Evolutionary conservation across 2,329 filamentous ascomycete genomes (phyloP), one percentile per base, ranked within the genome.

Genomic region (Aspergillaceae sp.): DNA sequence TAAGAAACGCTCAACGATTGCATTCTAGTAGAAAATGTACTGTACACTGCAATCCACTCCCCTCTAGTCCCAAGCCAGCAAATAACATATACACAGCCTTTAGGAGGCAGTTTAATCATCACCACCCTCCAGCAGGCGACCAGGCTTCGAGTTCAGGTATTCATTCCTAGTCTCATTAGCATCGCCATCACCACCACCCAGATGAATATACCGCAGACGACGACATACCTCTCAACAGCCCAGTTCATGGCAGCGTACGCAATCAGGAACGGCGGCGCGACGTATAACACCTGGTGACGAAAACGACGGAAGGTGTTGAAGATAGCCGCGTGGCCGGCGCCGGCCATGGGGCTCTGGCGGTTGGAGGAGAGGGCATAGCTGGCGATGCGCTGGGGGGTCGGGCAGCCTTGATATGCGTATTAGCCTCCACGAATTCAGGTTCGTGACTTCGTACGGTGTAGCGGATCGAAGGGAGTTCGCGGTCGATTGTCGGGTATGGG

Each of bases 241-340:
- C 92, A 98, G 66, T 86, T 73, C 84, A 97, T 86, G 56, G 81
- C 66, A 65, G 83, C 81, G 75, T 97, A 98, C 56, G 79, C 89
- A 57, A 77, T 69, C 54, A 92, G 61, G 58, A 95, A 73, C 35
- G 90, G 85, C 49, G 92, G 86, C 28, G 83, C 78, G 71, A 90
- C 83, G 79, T 90, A 98, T 59, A 97, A 82, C 58, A 94, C 82
- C 77, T 97, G 92, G 59, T 78, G 71, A 68, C 82, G 83, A 73
- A 85, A 86, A 63, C 92, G 83, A 70, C 92, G 84, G 79, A 86
- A 94, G 60, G 82, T 84, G 80, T 98, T 98, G 84, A 97, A 97
- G 75, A 97, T 73, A 63, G 90, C 91, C 57, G 84, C 86, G 70
- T 91, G 74, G 55, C 78, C 70, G 50, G 84, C 75, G 61, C 87